phyloP scores from a whole-genome alignment of 306 rosid genomes.

The Pachyrhizus erosus region DNA sequence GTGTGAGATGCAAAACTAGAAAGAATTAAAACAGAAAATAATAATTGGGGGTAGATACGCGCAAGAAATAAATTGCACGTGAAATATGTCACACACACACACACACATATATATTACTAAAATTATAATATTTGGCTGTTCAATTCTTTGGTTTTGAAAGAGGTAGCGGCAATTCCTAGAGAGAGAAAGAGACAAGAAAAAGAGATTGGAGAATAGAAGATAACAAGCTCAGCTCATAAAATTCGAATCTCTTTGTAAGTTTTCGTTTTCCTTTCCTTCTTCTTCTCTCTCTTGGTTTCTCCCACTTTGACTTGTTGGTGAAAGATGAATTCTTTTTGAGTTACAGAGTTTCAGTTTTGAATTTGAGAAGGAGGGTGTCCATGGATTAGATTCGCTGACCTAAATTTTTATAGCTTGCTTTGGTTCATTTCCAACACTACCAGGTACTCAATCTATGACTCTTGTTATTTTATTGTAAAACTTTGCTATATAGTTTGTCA shows the following conservation, averaged over 20 bases:
- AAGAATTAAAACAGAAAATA: neutral
- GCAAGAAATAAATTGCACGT: neutral
- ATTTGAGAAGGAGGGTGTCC: slow-evolving; percentile 29
- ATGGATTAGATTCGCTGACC: slow-evolving; percentile 47
- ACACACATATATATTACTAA: neutral
- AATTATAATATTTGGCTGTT: neutral
- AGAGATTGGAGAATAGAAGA: slow-evolving; percentile 37
- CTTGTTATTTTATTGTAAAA: neutral
- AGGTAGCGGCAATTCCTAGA: slow-evolving; percentile 70
- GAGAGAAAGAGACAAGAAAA: slow-evolving; percentile 24
- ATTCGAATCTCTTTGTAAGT: slow-evolving; percentile 28
- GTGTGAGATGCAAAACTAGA: neutral
- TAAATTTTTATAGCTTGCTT: slow-evolving; percentile 35
- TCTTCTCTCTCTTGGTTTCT: neutral
- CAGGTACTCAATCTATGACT: slow-evolving; percentile 51
- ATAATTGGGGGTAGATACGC: neutral
- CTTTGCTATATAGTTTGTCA: neutral
- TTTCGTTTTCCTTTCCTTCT: slow-evolving; percentile 19
- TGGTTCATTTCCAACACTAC: slow-evolving; percentile 33
- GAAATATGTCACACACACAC: neutral
- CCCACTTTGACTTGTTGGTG: neutral
- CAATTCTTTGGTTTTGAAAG: slow-evolving; percentile 50
- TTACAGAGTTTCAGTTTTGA: slow-evolving; percentile 29
- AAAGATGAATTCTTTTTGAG: slow-evolving; percentile 20
- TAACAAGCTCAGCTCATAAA: slow-evolving; percentile 45